A percentile compares a stretch with the other conserved stretches of the same genome.
Conservation (phyloP, 371 early-diverging fungal genomes). For the Gilbertella persicaria region DNA sequence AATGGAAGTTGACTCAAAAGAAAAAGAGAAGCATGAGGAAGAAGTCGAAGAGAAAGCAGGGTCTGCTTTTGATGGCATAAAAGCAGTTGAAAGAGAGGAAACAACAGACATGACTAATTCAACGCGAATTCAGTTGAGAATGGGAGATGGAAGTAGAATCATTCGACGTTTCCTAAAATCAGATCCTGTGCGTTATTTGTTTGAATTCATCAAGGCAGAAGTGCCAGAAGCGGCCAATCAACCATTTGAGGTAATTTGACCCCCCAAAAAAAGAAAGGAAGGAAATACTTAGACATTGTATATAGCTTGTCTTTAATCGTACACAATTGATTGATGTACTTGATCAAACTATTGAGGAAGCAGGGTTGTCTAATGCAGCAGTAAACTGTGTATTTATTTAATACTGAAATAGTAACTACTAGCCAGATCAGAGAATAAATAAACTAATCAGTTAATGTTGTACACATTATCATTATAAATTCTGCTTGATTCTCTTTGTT, state of each 20-base stretch:
- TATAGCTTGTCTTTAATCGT: constrained; percentile 64
- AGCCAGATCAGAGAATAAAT: no score
- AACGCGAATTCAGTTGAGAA: constrained; percentile 72
- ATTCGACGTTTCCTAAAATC: constrained; percentile 67
- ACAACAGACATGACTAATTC: constrained; percentile 54
- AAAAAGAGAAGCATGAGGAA: constrained; percentile 14
- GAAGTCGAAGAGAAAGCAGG: constrained; percentile 23
- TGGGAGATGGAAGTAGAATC: constrained; percentile 69
- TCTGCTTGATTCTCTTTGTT: no score
- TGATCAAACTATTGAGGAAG: constrained; percentile 66
- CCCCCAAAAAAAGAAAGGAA: neutral
- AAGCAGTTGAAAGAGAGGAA: constrained; percentile 50
- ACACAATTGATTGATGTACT: constrained; percentile 60
- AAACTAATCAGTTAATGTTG: no score
- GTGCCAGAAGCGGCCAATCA: constrained; percentile 61
- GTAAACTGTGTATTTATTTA: constrained; percentile 47
- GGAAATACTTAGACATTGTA: neutral
- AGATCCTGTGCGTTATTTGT: constrained; percentile 64
- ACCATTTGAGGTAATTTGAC: constrained; percentile 78
- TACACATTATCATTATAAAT: no score
- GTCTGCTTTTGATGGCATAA: constrained; percentile 49
- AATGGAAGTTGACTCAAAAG: neutral
- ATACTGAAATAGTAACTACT: neutral
- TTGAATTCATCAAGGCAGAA: constrained; percentile 70
- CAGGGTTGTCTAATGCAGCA: constrained; percentile 68